Base-by-base conservation (phyloP, 768 basidiomycete species). In the Russula earlei region DNA sequence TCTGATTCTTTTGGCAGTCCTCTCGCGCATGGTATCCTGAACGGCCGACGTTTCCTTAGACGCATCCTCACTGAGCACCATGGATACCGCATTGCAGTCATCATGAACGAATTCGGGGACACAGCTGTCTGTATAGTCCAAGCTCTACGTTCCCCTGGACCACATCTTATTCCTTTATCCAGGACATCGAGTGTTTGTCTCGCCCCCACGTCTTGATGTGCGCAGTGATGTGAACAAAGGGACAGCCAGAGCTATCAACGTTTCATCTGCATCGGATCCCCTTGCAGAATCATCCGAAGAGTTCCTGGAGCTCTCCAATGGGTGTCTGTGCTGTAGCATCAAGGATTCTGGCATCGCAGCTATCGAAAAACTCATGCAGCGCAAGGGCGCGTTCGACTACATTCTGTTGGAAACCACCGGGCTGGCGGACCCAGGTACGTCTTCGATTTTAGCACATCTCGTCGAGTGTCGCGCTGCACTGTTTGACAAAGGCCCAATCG, bases 91-190 rank as follows among this genome's bases (percentile, higher is more conserved):
- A 96, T 99, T 54, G 95, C 95, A 5, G 95, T 99, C 20, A 96
- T 95, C 60, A 93, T 96, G 91, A 96, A 95, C 66, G 92, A 94
- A 70, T 98, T 98, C 67, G 95, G 92, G 9, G 93, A 96, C 67
- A 93, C 93, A 19, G 90, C 91, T 63, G 88, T 90, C 91, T 63
- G 88, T 90, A 64, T 66, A 83, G 40, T 47, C 36, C 52, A 36
- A n/a, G 31, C 31, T 17, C 34, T 45, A 24, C 33, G 45, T 58
- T 56, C 22, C 52, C 29, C 10, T 9, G 22, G 46, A 49, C 8
- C 20, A 61, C 34, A 25, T 43, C 66, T 62, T 36, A 63, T 66
- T 15, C 5, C 61, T 48, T 62, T 66, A 43, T 54, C 9, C 64
- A 90, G 87, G 95, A 92, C 65, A 96, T 97, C 53, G 94, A 97